phyloP scores from a whole-genome alignment of 1,284 basidiomycete species.

The Pseudozyma thailandica region DNA sequence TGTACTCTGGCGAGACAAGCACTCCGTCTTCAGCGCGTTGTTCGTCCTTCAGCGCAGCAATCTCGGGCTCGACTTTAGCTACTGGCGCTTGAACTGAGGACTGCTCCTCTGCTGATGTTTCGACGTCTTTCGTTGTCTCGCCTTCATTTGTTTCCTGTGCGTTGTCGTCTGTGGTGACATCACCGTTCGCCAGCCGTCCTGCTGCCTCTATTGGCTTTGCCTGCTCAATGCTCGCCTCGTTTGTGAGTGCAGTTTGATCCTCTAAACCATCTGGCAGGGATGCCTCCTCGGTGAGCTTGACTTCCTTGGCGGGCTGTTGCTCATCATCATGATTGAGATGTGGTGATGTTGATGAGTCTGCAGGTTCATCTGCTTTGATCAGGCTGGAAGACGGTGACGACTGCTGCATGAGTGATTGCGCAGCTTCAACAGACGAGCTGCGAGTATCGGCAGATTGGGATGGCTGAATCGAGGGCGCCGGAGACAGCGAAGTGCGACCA shows the following conservation, averaged over 20 bases:
- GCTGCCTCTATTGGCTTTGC: no score
- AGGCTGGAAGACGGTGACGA: conserved; percentile 15
- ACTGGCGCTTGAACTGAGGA: no score
- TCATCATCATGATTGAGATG: no score
- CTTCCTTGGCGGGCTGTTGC: no score
- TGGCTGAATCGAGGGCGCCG: conserved; percentile 1
- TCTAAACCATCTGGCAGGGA: neutral
- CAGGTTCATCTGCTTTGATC: neutral
- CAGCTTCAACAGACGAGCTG: conserved; percentile 31
- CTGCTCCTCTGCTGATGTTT: no score
- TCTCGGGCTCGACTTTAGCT: neutral
- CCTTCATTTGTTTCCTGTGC: no score
- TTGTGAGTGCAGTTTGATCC: neutral
- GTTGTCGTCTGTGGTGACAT: no score
- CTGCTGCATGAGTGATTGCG: conserved; percentile 16
- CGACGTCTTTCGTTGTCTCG: no score
- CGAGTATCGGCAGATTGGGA: conserved; percentile 11
- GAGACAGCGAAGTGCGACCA: conserved; percentile 4
- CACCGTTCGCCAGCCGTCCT: no score
- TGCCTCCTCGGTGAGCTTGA: neutral
- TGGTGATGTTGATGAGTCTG: neutral
- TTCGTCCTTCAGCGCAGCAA: neutral
- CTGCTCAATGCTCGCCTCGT: neutral
- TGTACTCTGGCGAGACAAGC: no score
- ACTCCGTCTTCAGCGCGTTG: conserved; percentile 2